These are phyloP conservation scores for Rhodomyrtus psidioides DNA, from an alignment of 441 rosid species.

Conservation along the genomic window DNA sequence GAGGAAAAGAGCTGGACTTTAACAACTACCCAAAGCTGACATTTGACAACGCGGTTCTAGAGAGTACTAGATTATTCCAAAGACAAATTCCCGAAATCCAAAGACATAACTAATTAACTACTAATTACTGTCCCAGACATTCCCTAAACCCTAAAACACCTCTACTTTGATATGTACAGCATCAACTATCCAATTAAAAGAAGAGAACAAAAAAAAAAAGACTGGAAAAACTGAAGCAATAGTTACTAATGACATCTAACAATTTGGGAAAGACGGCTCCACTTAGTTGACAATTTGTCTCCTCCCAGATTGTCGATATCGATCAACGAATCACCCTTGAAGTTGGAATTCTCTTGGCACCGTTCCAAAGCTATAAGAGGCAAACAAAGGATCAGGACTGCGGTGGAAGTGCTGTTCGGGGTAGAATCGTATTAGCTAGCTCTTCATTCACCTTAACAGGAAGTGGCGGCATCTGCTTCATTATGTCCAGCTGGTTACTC, in stretches of 20 bases:
- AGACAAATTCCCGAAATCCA: neutral
- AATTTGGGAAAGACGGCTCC: neutral
- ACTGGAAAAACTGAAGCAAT: neutral
- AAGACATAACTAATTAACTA: neutral
- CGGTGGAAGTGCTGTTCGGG: constrained; percentile 4
- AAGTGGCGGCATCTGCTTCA: constrained; percentile 18
- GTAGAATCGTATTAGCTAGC: constrained; percentile 14
- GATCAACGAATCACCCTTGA: neutral
- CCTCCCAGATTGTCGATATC: neutral
- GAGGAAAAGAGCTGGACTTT: neutral
- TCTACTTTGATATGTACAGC: neutral
- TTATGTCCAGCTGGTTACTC: constrained; percentile 2
- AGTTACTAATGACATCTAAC: neutral
- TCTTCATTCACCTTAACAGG: constrained; percentile 17
- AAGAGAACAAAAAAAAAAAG: neutral
- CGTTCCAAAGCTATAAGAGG: neutral
- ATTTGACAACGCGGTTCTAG: neutral
- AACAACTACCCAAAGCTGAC: neutral
- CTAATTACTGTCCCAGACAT: neutral
- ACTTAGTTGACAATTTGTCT: neutral
- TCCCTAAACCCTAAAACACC: neutral
- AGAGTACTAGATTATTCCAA: neutral
- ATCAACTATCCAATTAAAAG: neutral
- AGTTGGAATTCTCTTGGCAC: neutral
- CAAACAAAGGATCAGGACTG: constrained; percentile 6